Evolutionary conservation across 2,329 filamentous ascomycete genomes (phyloP).

Genomic region (Orbilia blumenaviensis): DNA sequence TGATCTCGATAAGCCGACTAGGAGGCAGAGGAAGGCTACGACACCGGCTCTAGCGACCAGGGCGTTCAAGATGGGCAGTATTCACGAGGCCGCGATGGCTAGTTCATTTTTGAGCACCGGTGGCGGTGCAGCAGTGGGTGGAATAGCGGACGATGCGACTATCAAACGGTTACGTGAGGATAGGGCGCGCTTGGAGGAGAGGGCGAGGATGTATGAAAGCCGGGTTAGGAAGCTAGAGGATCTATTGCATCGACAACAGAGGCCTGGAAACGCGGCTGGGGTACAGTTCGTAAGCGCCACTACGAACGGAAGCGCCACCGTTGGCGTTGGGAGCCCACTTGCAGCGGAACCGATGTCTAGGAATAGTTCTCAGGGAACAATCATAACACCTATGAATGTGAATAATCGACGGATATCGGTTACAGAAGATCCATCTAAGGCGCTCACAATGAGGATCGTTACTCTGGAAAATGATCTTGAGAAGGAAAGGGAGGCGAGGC

Average conservation of each 20-base stretch:
- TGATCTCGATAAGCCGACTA: slow-evolving; percentile 79
- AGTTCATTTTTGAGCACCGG: slow-evolving; percentile 72
- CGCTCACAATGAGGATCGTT: slow-evolving; percentile 70
- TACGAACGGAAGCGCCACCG: slow-evolving; percentile 62
- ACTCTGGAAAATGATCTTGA: slow-evolving; percentile 80
- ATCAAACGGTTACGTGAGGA: slow-evolving; percentile 81
- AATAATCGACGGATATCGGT: slow-evolving; percentile 63
- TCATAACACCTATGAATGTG: slow-evolving; percentile 61
- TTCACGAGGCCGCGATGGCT: slow-evolving; percentile 89
- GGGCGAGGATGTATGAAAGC: slow-evolving; percentile 83
- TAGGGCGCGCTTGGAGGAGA: slow-evolving; percentile 77
- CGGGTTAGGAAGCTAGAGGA: slow-evolving; percentile 91
- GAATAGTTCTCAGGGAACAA: slow-evolving; percentile 64
- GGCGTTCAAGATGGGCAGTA: slow-evolving; percentile 89
- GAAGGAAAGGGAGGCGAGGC: slow-evolving; percentile 74
- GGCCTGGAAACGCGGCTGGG: slow-evolving; percentile 64
- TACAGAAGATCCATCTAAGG: slow-evolving; percentile 64
- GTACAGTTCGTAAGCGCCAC: slow-evolving; percentile 57
- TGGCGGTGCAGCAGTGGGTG: too few species aligned
- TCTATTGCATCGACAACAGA: slow-evolving; percentile 86
- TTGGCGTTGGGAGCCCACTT: slow-evolving; percentile 64
- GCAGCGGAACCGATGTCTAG: slow-evolving; percentile 63
- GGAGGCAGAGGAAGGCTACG: slow-evolving; percentile 68
- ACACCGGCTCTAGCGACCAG: slow-evolving; percentile 41
- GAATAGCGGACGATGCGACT: slow-evolving; percentile 67